Conservation (phyloP, 768 basidiomycete species). For the Chalciporus chontae region DNA sequence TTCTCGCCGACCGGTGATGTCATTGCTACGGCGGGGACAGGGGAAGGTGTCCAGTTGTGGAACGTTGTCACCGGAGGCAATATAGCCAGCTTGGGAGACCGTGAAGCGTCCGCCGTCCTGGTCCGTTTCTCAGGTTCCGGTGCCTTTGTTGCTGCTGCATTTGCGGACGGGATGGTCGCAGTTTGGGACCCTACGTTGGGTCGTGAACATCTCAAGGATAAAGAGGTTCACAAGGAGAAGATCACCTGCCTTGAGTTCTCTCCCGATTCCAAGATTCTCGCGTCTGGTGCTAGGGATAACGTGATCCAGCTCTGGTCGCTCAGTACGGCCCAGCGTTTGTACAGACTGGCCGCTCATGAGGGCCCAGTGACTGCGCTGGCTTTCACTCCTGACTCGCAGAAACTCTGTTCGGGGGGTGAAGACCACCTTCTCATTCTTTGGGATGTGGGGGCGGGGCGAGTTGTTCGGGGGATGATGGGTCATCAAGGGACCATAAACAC, state of each 20-base stretch:
- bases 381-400: constrained; percentile 19
- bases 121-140: constrained; percentile 22
- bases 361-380: constrained; percentile 15
- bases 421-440: constrained; percentile 24
- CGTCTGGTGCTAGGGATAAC: constrained; percentile 17
- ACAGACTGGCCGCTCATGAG: constrained; percentile 14
- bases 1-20: constrained; percentile 11
- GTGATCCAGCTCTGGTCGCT: constrained; percentile 24
- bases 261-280: constrained; percentile 8
- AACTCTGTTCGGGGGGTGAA: constrained; percentile 22
- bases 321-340: constrained; percentile 8
- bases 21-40: constrained; percentile 14
- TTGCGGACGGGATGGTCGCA: constrained; percentile 11
- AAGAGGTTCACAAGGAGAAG: constrained; percentile 6
- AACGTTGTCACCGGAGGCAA: constrained; percentile 17
- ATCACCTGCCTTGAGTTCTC: constrained; percentile 23
- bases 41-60: constrained; percentile 24
- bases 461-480: constrained; percentile 16
- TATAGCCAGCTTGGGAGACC: constrained; percentile 17
- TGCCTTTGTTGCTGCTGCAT: constrained; percentile 17
- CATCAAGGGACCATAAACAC: constrained; percentile 12
- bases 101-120: constrained; percentile 3
- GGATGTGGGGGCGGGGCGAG: constrained; percentile 16
- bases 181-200: constrained; percentile 22
- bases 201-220: constrained; percentile 15